Evolutionary conservation across 345 rosid species (phyloP).

Genomic region (Cardamine resedifolia): DNA sequence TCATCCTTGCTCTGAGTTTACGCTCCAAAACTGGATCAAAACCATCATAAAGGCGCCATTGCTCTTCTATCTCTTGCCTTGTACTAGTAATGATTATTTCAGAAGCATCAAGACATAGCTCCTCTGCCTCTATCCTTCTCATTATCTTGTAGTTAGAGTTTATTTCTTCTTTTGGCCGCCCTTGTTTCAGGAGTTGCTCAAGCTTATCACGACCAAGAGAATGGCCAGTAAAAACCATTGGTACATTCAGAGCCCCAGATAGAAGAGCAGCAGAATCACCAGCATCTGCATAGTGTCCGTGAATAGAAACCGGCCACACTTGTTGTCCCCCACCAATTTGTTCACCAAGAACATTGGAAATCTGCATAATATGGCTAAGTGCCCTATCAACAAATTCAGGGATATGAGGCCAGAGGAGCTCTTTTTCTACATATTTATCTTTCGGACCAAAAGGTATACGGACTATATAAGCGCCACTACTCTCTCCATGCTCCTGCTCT

Average conservation of each 20-base stretch:
- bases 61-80: constrained; percentile 71
- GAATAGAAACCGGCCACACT: constrained; percentile 78
- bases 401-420: constrained; percentile 75
- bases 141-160: constrained; percentile 62
- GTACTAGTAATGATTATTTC: constrained; percentile 78
- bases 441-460: constrained; percentile 85
- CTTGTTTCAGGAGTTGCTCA: constrained; percentile 74
- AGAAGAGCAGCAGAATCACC: constrained; percentile 78
- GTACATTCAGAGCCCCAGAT: constrained; percentile 80
- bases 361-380: constrained; percentile 65
- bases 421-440: constrained; percentile 66
- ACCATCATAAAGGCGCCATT: constrained; percentile 83
- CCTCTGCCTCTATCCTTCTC: constrained; percentile 82
- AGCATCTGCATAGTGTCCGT: constrained; percentile 88
- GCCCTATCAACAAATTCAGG: constrained; percentile 86
- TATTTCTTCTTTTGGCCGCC: constrained; percentile 69
- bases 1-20: constrained; percentile 78
- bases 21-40: constrained; percentile 67
- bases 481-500: constrained; percentile 61
- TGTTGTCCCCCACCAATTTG: constrained; percentile 56
- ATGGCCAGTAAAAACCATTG: constrained; percentile 86
- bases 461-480: constrained; percentile 74
- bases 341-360: constrained; percentile 71
- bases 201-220: constrained; percentile 83
- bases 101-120: constrained; percentile 64